Evolutionary conservation across 768 basidiomycete genomes (phyloP).

Genomic region (Tricholoma saponaceum): DNA sequence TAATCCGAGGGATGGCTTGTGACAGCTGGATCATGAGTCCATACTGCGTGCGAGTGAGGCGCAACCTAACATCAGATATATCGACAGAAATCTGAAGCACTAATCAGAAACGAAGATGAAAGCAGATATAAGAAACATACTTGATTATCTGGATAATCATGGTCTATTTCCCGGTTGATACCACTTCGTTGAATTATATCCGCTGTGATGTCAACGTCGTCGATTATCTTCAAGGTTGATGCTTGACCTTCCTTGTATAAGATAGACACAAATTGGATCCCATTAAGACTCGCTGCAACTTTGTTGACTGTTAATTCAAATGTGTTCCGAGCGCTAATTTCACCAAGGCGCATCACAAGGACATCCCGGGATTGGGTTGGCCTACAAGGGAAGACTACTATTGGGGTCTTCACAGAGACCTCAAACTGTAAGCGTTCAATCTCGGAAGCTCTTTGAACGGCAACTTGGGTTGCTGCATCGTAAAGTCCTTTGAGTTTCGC

Average conservation of each 20-base stretch:
- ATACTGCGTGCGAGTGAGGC: conserved; percentile 85
- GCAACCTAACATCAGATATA: conserved; percentile 80
- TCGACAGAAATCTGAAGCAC: conserved; percentile 56
- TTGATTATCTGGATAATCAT: conserved; percentile 66
- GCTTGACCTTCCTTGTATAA: conserved; percentile 45
- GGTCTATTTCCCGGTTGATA: conserved; percentile 48
- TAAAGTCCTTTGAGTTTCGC: conserved; percentile 91
- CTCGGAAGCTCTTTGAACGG: conserved; percentile 88
- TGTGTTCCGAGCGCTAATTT: conserved; percentile 78
- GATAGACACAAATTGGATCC: conserved; percentile 79
- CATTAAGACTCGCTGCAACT: conserved; percentile 71
- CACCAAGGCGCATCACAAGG: conserved; percentile 81
- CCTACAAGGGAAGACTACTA: conserved; percentile 81
- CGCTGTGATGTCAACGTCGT: conserved; percentile 77
- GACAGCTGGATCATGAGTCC: conserved; percentile 60
- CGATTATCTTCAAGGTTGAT: conserved; percentile 79
- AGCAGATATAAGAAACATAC: conserved; percentile 34
- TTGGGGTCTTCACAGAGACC: conserved; percentile 87
- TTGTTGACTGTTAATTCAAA: conserved; percentile 56
- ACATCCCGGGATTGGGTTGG: conserved; percentile 57
- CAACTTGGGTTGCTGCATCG: conserved; percentile 89
- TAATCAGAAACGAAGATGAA: not conserved
- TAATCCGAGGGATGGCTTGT: conserved; percentile 64
- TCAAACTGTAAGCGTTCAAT: conserved; percentile 94
- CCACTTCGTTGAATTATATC: conserved; percentile 60